Conservation (phyloP, 345 rosid genomes). For the Orychophragmus violaceus region DNA sequence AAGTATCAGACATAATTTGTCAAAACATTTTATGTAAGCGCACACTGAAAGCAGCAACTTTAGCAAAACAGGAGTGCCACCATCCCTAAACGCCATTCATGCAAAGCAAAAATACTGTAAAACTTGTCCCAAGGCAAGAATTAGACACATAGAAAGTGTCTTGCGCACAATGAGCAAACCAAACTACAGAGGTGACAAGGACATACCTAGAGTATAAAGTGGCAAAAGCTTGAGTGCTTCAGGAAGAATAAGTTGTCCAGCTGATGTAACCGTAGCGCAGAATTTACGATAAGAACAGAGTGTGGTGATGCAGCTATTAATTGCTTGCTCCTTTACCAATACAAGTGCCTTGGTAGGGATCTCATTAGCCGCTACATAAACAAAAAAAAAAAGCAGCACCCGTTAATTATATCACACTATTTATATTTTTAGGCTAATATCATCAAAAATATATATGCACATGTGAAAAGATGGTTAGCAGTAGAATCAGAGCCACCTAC, state of each 20-base stretch:
- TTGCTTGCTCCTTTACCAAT: slow-evolving; percentile 66
- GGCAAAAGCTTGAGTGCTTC: slow-evolving; percentile 98
- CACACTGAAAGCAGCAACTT: background rate
- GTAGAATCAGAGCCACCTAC: slow-evolving; percentile 29
- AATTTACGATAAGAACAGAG: slow-evolving; percentile 84
- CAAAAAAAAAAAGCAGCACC: background rate
- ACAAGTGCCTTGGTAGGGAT: slow-evolving; percentile 60
- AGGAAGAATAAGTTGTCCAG: slow-evolving; percentile 96
- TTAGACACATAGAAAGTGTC: background rate
- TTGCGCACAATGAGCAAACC: background rate
- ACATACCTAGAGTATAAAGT: slow-evolving; percentile 82
- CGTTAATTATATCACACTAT: background rate
- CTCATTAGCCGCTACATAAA: slow-evolving; percentile 61
- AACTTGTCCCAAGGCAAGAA: background rate
- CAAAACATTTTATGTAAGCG: background rate
- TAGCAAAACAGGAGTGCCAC: background rate
- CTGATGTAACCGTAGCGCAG: slow-evolving; percentile 89
- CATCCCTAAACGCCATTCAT: background rate
- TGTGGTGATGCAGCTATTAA: slow-evolving; percentile 61
- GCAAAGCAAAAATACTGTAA: background rate
- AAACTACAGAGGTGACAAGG: background rate
- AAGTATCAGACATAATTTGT: background rate
- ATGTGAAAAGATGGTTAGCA: background rate
- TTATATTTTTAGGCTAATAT: background rate
- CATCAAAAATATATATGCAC: background rate